Base-by-base conservation (phyloP, 2,329 filamentous ascomycete genomes). In the Peltaster fructicola region DNA sequence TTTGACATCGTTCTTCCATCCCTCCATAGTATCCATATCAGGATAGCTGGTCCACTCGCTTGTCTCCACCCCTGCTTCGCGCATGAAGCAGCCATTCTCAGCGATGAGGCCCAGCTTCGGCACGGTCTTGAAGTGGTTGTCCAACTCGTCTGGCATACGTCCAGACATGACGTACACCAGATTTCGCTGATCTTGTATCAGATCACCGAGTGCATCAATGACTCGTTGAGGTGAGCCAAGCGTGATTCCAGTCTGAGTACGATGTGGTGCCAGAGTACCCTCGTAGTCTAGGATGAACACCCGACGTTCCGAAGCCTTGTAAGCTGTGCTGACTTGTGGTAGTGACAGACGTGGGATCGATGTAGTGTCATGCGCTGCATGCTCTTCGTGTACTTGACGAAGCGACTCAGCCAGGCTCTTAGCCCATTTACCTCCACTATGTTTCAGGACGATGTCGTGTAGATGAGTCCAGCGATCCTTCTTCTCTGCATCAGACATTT, bases 211-310 rank as follows among this genome's bases (percentile, higher is more conserved):
- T 0, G 81, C 71, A 32, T 84, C 77, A 22, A 91, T 64, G 1
- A 84, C 82, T 14, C 81, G 73, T 54, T 88, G 76, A 3, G 82
- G 82, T 36, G 78, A 90, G 24, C 80, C 76, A 10, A 88, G 63
- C 23, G 92, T 80, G 33, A 88, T 85, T 43, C 78, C 76, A 31
- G 71, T 77, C 28, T 81, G 74, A 0, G 79, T 77, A 4, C 81
- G 81, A 66, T 81, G 88, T 26, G 75, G 80, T 20, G 88, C 79
- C 6, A 95, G 59, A 0, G 85, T 95, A 21, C 82, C 85, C 50
- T 95, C 85, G 43, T 92, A 91, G 44, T 95, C 85, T 21, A 95
- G 61, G 35, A 95, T 73, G 50, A 95, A 88, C 3, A 95, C 61
- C 9, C 84, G 72, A 11, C 68, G 66, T 20, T 68, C 50, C 1